These are phyloP conservation scores for Penicillium oxalicum DNA, from an alignment of 2,329 filamentous ascomycete species.

Conservation along the genomic window DNA sequence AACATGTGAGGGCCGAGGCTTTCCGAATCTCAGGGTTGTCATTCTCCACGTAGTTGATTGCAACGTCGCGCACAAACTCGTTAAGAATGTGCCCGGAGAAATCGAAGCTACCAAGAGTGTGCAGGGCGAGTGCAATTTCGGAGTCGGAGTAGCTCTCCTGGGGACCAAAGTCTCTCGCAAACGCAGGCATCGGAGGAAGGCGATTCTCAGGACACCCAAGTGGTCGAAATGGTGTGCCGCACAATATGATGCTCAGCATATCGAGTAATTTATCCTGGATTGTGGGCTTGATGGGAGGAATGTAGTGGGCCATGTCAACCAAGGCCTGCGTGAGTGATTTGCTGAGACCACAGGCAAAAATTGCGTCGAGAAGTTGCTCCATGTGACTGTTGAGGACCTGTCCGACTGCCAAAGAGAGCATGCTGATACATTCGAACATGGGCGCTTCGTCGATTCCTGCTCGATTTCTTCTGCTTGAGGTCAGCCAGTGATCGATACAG, in stretches of 20 bases:
- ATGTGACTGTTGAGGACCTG: conserved; percentile 98
- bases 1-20: conserved; percentile 92
- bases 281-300: conserved; percentile 83
- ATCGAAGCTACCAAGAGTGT: conserved; percentile 96
- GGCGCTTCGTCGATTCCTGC: conserved; percentile 58
- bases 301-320: conserved; percentile 98
- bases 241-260: conserved; percentile 89
- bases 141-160: conserved; percentile 74
- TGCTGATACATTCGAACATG: conserved; percentile 96
- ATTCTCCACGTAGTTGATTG: conserved; percentile 95
- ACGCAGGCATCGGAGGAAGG: conserved; percentile 73
- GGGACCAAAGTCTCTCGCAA: conserved; percentile 80
- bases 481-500: conserved; percentile 22
- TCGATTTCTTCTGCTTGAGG: conserved; percentile 47
- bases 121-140: conserved; percentile 87
- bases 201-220: conserved; percentile 85
- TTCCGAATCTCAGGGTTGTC: conserved; percentile 90
- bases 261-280: conserved; percentile 93
- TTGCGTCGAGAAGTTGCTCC: conserved; percentile 88
- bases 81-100: conserved; percentile 87
- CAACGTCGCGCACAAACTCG: conserved; percentile 96
- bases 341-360: conserved; percentile 92
- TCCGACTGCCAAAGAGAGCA: conserved; percentile 87
- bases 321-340: conserved; percentile 90
- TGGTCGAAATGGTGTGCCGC: conserved; percentile 84